Percentiles rank a stretch among this genome's conserved stretches.
Evolutionary conservation across 345 rosid genomes (phyloP).

Genomic region (Gossypium sturtianum): DNA sequence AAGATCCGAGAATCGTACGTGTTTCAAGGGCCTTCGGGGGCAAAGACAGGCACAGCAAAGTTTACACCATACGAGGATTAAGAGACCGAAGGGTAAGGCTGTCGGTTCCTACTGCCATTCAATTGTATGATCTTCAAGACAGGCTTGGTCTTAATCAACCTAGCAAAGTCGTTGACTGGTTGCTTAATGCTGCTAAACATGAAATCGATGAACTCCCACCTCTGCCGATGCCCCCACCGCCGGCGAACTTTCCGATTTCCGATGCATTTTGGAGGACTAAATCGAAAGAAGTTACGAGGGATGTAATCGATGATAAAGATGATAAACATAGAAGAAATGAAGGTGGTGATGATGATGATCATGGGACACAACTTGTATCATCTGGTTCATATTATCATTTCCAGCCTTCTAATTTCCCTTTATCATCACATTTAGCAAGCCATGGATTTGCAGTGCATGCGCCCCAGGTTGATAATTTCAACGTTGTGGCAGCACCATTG

Average conservation of each 20-base stretch:
- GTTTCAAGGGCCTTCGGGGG: constrained; percentile 77
- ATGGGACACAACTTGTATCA: constrained; percentile 16
- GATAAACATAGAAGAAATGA: constrained; percentile 3
- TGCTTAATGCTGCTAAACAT: constrained; percentile 61
- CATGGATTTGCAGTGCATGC: constrained; percentile 22
- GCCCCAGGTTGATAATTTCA: constrained; percentile 23
- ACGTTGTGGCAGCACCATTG: constrained; percentile 34
- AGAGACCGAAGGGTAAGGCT: constrained; percentile 79
- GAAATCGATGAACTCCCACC: constrained; percentile 85
- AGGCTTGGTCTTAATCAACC: constrained; percentile 79
- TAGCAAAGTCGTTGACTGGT: constrained; percentile 81
- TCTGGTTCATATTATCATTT: constrained; percentile 30
- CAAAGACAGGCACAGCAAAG: constrained; percentile 85
- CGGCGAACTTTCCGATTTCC: constrained; percentile 16
- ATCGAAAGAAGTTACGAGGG: constrained; percentile 25
- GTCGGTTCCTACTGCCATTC: constrained; percentile 76
- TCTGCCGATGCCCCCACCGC: constrained; percentile 41
- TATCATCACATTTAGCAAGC: constrained; percentile 23
- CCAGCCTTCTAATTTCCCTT: constrained; percentile 39
- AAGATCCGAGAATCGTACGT: constrained; percentile 71
- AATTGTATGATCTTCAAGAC: constrained; percentile 82
- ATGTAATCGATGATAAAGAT: constrained; percentile 20
- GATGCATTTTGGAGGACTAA: constrained; percentile 28
- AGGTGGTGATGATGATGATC: not conserved
- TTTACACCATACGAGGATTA: constrained; percentile 63